Evolutionary conservation across 2,329 filamentous ascomycete species (phyloP).

Genomic region (Metarhizium robertsii): DNA sequence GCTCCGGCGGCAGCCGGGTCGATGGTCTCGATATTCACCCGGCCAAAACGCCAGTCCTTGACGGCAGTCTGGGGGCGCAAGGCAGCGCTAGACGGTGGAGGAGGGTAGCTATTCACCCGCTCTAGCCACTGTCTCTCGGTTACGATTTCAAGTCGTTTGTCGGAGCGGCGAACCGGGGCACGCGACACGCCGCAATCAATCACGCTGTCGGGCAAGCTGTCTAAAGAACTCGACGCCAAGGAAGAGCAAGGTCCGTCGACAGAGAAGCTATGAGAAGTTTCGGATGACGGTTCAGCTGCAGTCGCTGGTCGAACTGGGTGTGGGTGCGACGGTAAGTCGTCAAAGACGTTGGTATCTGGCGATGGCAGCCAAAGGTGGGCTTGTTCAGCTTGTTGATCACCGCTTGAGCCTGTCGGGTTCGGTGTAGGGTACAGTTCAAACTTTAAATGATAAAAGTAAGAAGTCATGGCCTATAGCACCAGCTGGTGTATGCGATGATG

Average conservation of each 20-base stretch:
- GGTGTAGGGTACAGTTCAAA: slow-evolving; percentile 52
- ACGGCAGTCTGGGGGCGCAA: slow-evolving; percentile 39
- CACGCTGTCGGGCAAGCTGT: slow-evolving; percentile 17
- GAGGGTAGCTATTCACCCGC: slow-evolving; percentile 31
- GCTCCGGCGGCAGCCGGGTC: slow-evolving; percentile 42
- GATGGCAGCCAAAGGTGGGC: slow-evolving; percentile 41
- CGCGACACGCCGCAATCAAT: slow-evolving; percentile 42
- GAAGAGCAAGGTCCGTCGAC: background rate
- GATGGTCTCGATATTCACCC: slow-evolving; percentile 71
- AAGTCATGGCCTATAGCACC: slow-evolving; percentile 35
- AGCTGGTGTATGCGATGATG: background rate
- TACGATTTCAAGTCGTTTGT: slow-evolving; percentile 27
- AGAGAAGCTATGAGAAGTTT: background rate
- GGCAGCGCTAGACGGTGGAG: slow-evolving; percentile 31
- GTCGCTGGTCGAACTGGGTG: slow-evolving; percentile 17
- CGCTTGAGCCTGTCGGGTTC: slow-evolving; percentile 19
- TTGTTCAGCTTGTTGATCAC: slow-evolving; percentile 3
- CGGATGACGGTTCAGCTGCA: background rate
- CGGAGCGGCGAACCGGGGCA: slow-evolving; percentile 19
- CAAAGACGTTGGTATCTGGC: slow-evolving; percentile 41
- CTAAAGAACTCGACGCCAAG: background rate
- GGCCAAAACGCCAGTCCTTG: slow-evolving; percentile 72
- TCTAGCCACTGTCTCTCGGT: slow-evolving; percentile 31
- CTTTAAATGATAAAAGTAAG: slow-evolving; percentile 57
- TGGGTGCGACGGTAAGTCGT: slow-evolving; percentile 41